Evolutionary conservation across 352 stramenopile genomes (phyloP).

Genomic region (Phytophthora megakarya): DNA sequence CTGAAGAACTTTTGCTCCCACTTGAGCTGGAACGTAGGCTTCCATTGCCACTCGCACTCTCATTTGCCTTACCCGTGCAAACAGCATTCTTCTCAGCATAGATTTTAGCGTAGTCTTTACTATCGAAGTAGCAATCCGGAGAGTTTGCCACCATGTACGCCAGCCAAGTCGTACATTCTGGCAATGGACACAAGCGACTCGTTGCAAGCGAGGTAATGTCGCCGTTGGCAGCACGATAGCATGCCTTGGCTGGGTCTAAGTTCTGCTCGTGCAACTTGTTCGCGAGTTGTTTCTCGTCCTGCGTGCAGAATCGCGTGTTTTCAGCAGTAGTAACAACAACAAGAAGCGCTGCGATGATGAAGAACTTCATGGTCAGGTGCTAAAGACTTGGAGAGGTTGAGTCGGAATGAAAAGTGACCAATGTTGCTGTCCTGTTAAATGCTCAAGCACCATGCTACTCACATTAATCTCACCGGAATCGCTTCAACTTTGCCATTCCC

Average conservation of each 20-base stretch:
- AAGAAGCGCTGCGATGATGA: slow-evolving; percentile 17
- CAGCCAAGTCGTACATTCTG: slow-evolving; percentile 57
- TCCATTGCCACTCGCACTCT: slow-evolving; percentile 6
- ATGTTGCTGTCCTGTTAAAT: too few relatives aligned
- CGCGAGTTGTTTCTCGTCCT: slow-evolving; percentile 50
- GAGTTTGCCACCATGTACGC: slow-evolving; percentile 57
- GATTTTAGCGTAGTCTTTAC: slow-evolving; percentile 56
- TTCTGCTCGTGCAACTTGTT: slow-evolving; percentile 71
- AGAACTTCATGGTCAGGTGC: too few relatives aligned
- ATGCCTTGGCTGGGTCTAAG: slow-evolving; percentile 59
- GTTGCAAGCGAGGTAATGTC: slow-evolving; percentile 59
- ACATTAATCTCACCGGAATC: slow-evolving; percentile 5
- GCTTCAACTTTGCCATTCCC: slow-evolving; percentile 10
- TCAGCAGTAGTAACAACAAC: slow-evolving; percentile 21
- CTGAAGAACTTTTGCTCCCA: slow-evolving; percentile 2
- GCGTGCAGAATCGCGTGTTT: slow-evolving; percentile 54
- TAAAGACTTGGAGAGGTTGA: slow-evolving; percentile 1
- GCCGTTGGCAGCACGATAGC: slow-evolving; percentile 50
- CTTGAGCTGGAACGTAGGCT: slow-evolving; percentile 12
- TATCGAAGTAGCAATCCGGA: slow-evolving; percentile 69
- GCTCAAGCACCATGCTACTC: background rate
- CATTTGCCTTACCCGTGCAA: slow-evolving; percentile 33
- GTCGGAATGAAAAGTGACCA: slow-evolving; percentile 29
- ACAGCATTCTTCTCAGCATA: slow-evolving; percentile 56
- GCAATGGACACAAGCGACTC: slow-evolving; percentile 56